These are phyloP conservation scores for Pseudevernia furfuracea DNA, from an alignment of 495 filamentous ascomycete species.

Conservation along the genomic window DNA sequence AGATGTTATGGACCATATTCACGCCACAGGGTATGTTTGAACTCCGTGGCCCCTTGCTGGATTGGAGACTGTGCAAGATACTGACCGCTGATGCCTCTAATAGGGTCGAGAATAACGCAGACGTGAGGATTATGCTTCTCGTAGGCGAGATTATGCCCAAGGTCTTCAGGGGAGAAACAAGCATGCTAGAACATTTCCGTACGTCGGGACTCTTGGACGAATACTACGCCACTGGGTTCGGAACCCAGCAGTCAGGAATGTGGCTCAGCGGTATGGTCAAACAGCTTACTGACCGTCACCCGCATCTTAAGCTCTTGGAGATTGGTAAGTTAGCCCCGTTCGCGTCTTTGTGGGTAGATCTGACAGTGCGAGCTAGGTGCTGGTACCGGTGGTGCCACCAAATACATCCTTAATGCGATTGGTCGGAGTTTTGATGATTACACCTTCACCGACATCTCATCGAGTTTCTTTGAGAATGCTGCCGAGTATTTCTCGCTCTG, in stretches of 20 bases:
- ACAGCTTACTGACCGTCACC: slow-evolving; percentile 30
- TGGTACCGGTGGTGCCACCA: slow-evolving; percentile 35
- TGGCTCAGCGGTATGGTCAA: slow-evolving; percentile 24
- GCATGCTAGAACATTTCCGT: slow-evolving; percentile 11
- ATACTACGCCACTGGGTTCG: slow-evolving; percentile 16
- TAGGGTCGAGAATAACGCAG: not conserved
- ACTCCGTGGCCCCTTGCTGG: not conserved
- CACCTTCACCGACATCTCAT: slow-evolving; percentile 47
- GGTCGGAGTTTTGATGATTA: slow-evolving; percentile 27
- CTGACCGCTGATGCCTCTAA: not conserved
- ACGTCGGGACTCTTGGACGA: slow-evolving; percentile 8
- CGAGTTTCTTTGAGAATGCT: slow-evolving; percentile 38
- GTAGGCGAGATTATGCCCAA: slow-evolving; percentile 2
- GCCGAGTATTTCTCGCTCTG: slow-evolving; percentile 36
- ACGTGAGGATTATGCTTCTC: slow-evolving; percentile 10
- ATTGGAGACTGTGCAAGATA: not conserved
- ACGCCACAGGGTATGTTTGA: not conserved
- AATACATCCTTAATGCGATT: slow-evolving; percentile 28
- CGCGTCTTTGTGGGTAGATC: too few relatives aligned
- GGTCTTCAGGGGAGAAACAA: slow-evolving; percentile 4
- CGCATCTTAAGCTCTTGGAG: slow-evolving; percentile 32
- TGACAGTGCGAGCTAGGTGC: slow-evolving; percentile 28
- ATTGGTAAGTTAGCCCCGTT: slow-evolving; percentile 28
- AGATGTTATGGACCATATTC: slow-evolving; percentile 21
- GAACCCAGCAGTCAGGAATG: slow-evolving; percentile 12